Conservation (phyloP, 257 asterid species). For the Lantana camara region DNA sequence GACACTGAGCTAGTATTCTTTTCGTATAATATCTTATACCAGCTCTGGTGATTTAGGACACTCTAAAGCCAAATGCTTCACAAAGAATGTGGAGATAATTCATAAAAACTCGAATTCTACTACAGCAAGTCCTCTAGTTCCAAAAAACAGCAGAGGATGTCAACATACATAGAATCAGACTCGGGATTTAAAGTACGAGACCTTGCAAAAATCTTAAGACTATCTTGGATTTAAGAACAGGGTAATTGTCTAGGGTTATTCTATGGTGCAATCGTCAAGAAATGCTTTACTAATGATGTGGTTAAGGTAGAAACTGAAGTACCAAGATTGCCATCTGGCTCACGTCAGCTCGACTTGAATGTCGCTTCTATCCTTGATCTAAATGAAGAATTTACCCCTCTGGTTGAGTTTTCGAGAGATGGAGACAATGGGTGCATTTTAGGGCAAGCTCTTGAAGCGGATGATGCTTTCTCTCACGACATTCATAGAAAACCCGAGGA, state of each 20-base stretch:
- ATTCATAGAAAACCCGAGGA: slow-evolving; percentile 49
- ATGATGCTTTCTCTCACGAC: slow-evolving; percentile 65
- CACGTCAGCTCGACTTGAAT: slow-evolving; percentile 76
- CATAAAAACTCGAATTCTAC: slow-evolving; percentile 37
- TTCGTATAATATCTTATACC: slow-evolving; percentile 67
- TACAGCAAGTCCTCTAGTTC: slow-evolving; percentile 43
- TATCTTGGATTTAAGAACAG: slow-evolving; percentile 70
- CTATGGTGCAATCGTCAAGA: slow-evolving; percentile 38
- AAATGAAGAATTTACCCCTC: slow-evolving; percentile 74
- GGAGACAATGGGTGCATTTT: slow-evolving; percentile 55
- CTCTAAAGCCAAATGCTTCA: slow-evolving; percentile 83
- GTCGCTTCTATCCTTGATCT: slow-evolving; percentile 83
- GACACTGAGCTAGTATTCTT: no score
- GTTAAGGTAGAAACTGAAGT: slow-evolving; percentile 54
- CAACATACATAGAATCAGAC: slow-evolving; percentile 60
- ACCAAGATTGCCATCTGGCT: slow-evolving; percentile 46
- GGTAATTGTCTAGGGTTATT: slow-evolving; percentile 57
- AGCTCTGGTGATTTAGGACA: slow-evolving; percentile 73
- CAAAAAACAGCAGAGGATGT: slow-evolving; percentile 38
- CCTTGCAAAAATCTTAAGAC: slow-evolving; percentile 72
- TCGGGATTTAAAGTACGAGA: slow-evolving; percentile 85
- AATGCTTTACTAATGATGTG: slow-evolving; percentile 39
- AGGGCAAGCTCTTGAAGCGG: slow-evolving; percentile 55
- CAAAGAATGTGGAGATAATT: slow-evolving; percentile 66
- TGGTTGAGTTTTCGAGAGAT: slow-evolving; percentile 59